A percentile compares a stretch with the other conserved stretches of the same genome.
These are phyloP conservation scores for Linnemannia zychae DNA, from an alignment of 192 early-diverging fungal species.

Conservation along the genomic window DNA sequence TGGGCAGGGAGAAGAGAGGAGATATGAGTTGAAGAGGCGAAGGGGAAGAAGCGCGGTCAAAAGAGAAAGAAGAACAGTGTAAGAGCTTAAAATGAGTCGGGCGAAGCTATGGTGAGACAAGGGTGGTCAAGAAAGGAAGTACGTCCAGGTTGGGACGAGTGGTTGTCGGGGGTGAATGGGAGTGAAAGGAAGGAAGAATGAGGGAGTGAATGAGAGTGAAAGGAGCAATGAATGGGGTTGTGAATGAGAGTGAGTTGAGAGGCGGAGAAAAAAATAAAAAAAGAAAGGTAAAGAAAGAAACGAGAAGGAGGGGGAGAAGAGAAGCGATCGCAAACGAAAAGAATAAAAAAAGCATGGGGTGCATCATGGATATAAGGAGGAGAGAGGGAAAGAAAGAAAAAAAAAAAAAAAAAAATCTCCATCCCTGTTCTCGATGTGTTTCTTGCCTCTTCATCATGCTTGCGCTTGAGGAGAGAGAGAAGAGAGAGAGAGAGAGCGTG, in stretches of 20 bases:
- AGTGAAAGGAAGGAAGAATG: neutral
- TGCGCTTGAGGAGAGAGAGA: neutral
- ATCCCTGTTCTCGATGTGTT: too few relatives aligned
- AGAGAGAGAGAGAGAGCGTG: neutral
- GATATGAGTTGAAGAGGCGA: neutral
- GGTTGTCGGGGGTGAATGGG: neutral
- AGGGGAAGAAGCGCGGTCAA: neutral
- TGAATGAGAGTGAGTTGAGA: neutral
- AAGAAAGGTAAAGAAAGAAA: neutral
- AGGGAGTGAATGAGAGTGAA: neutral
- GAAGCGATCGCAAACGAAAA: too few relatives aligned
- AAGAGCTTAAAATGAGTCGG: neutral
- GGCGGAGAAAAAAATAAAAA: neutral
- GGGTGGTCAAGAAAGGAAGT: neutral
- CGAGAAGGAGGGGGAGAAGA: too few relatives aligned
- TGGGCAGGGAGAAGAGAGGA: neutral
- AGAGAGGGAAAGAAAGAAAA: too few relatives aligned
- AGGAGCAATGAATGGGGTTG: neutral
- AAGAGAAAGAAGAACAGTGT: neutral
- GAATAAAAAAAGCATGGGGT: too few relatives aligned
- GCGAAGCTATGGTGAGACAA: neutral
- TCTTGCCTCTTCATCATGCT: neutral
- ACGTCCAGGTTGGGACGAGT: neutral
- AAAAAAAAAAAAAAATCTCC: too few relatives aligned
- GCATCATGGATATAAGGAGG: too few relatives aligned